phyloP scores from a whole-genome alignment of 2,329 filamentous ascomycete genomes.

The Arthrinium phaeospermum region DNA sequence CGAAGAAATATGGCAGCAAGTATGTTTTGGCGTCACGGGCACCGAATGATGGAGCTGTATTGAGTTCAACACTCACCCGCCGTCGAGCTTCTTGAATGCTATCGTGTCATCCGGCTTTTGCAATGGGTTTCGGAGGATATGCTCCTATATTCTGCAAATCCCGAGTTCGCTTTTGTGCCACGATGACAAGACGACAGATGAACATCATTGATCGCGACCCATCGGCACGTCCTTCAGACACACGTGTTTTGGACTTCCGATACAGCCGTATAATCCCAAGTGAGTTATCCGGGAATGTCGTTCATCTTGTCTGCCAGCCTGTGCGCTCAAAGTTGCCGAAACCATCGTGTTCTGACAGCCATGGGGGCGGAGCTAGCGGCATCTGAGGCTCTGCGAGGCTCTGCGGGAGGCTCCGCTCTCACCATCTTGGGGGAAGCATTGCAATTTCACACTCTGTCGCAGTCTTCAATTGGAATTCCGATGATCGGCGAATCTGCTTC shows the following conservation, averaged over 20 bases:
- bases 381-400: not conserved
- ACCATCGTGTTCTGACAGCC: constrained; percentile 7
- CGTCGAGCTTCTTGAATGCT: not conserved
- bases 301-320: not conserved
- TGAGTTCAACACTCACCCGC: not conserved
- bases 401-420: not conserved
- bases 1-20: too few relatives aligned
- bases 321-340: not conserved
- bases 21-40: not conserved
- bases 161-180: not conserved
- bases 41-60: not conserved
- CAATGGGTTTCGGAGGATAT: not conserved
- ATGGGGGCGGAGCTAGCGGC: not conserved
- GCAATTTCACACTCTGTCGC: not conserved
- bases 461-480: not conserved
- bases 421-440: not conserved
- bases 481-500: not conserved
- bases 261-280: not conserved
- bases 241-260: not conserved
- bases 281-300: not conserved
- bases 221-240: not conserved
- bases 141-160: not conserved
- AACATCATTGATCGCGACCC: not conserved
- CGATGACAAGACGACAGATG: not conserved
- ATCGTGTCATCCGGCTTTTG: not conserved